These are phyloP conservation scores for Leccinum truebloodii DNA, from an alignment of 768 basidiomycete species.

Conservation along the genomic window DNA sequence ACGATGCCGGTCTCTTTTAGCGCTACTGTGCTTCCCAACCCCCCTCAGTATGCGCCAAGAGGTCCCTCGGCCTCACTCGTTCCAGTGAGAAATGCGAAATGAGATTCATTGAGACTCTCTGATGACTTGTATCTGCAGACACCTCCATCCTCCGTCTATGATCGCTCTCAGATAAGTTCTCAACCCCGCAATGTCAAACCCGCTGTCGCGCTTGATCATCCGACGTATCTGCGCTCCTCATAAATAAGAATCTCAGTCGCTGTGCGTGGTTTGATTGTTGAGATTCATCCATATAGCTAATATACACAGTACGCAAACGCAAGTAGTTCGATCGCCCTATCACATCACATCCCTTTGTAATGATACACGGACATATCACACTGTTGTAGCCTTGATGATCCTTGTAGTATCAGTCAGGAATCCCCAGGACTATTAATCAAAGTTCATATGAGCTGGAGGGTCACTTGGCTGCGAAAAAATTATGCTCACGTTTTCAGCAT, in stretches of 20 bases:
- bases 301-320: not conserved
- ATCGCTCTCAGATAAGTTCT: not conserved
- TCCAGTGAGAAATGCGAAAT: not conserved
- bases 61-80: constrained; percentile 15
- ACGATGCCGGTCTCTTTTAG: not conserved
- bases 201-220: not conserved
- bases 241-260: not conserved
- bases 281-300: constrained; percentile 6
- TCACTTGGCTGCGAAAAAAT: not conserved
- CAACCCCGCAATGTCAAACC: not conserved
- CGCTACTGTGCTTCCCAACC: constrained; percentile 9
- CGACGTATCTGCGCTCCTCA: not conserved
- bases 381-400: constrained; percentile 25
- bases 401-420: constrained; percentile 45
- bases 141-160: not conserved
- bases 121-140: not conserved
- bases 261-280: constrained; percentile 6
- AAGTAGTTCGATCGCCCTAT: not conserved
- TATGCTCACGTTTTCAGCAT: constrained; percentile 50
- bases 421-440: constrained; percentile 45
- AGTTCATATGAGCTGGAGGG: not conserved
- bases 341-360: not conserved
- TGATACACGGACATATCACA: not conserved
- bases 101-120: not conserved
- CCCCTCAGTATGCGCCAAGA: constrained; percentile 32